Evolutionary conservation across 2,329 filamentous ascomycete genomes (phyloP).

Genomic region (Penicillium hordei): DNA sequence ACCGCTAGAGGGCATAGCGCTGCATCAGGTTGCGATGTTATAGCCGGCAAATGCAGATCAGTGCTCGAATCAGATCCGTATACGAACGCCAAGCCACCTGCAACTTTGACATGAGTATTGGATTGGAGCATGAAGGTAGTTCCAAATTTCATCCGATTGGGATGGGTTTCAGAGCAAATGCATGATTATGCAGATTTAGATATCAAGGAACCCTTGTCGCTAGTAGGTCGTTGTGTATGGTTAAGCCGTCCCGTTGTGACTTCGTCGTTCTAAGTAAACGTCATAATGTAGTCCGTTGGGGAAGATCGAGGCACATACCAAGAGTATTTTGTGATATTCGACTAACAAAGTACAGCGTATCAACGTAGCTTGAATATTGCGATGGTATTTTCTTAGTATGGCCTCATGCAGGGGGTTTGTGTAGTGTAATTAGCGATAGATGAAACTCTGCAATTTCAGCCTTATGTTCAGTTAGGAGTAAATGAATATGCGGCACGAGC

Average conservation of each 20-base stretch:
- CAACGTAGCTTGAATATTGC: not conserved
- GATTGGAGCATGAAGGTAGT: not conserved
- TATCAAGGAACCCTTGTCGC: not conserved
- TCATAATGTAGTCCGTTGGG: not conserved
- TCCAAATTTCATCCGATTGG: not conserved
- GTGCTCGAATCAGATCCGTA: not conserved
- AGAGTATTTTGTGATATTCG: not conserved
- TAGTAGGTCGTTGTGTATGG: not conserved
- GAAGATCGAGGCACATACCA: not conserved
- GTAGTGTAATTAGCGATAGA: too few species aligned
- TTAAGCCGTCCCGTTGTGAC: not conserved
- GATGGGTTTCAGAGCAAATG: not conserved
- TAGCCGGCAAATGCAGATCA: not conserved
- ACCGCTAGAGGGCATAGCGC: not conserved
- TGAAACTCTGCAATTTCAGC: not conserved
- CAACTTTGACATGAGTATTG: not conserved
- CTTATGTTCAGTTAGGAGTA: not conserved
- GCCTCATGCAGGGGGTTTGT: too few species aligned
- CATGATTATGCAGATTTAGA: not conserved
- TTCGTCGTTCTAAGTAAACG: not conserved
- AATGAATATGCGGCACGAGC: not conserved
- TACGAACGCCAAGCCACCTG: not conserved
- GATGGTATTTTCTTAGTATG: too few species aligned
- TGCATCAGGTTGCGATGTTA: not conserved
- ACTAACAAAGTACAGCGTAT: not conserved